phyloP scores from a whole-genome alignment of 202 grass and related monocot genomes.

The Schoenoplectus tabernaemontani region DNA sequence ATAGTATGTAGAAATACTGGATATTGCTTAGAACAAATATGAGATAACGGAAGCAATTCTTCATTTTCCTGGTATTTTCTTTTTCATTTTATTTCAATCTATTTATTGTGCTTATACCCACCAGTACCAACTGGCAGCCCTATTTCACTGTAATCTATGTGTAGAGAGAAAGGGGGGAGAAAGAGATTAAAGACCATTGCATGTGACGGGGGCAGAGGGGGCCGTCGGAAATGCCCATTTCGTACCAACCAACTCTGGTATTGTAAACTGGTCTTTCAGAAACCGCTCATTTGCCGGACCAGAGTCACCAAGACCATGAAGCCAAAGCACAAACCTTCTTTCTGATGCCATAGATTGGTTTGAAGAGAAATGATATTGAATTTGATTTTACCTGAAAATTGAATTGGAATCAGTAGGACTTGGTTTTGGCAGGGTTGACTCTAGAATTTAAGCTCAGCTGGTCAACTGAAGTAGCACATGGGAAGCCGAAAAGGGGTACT shows the following conservation, averaged over 20 bases:
- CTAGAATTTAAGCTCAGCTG: background rate
- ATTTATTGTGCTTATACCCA: background rate
- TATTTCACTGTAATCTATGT: background rate
- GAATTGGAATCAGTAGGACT: background rate
- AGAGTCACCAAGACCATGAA: slow-evolving; percentile 58
- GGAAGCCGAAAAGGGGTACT: background rate
- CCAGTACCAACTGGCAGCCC: background rate
- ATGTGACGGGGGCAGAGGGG: slow-evolving; percentile 37
- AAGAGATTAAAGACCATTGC: slow-evolving; percentile 36
- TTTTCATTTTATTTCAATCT: background rate
- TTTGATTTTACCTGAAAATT: background rate
- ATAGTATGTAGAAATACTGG: background rate
- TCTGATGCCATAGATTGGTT: slow-evolving; percentile 10
- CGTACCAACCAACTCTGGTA: slow-evolving; percentile 39
- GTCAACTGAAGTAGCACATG: background rate
- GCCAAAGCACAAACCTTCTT: slow-evolving; percentile 49
- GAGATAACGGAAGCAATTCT: background rate
- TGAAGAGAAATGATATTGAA: slow-evolving; percentile 4
- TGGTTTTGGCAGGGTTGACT: background rate
- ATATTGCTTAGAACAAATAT: background rate
- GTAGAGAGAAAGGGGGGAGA: background rate
- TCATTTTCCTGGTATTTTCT: background rate
- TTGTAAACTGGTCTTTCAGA: slow-evolving; percentile 36
- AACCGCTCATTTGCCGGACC: slow-evolving; percentile 42
- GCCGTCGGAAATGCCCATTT: slow-evolving; percentile 64